A percentile compares a stretch with the other conserved stretches of the same genome.
Evolutionary conservation across 805 yeast species (phyloP).

Genomic region (Blastobotrys americana): DNA sequence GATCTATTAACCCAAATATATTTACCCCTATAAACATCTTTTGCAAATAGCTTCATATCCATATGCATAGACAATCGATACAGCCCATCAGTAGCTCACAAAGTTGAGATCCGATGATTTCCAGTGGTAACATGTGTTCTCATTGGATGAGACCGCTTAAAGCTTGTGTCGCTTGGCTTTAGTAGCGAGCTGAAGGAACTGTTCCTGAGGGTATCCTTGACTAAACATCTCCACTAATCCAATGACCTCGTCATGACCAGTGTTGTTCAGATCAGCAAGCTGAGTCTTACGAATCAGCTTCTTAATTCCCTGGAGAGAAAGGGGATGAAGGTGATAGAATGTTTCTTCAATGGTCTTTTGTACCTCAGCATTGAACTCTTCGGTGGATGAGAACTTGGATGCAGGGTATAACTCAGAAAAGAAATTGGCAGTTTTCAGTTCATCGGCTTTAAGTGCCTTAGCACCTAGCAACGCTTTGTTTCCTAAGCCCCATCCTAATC

Average conservation of each 20-base stretch:
- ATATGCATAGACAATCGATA: too few species aligned
- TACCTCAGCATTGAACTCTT: conserved; percentile 42
- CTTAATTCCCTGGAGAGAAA: conserved; percentile 42
- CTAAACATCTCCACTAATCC: conserved; percentile 66
- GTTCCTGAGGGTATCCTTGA: conserved; percentile 62
- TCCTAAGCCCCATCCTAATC: conserved; percentile 67
- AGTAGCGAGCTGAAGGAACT: conserved; percentile 49
- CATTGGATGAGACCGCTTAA: conserved; percentile 26
- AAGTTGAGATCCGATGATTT: too few species aligned
- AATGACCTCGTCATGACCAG: conserved; percentile 59
- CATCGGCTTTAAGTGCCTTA: conserved; percentile 55
- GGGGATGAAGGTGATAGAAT: conserved; percentile 42
- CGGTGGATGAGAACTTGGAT: conserved; percentile 34
- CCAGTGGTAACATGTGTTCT: not conserved
- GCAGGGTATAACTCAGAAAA: conserved; percentile 47
- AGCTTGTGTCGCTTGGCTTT: conserved; percentile 58
- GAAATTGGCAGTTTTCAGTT: conserved; percentile 51
- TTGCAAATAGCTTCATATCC: too few species aligned
- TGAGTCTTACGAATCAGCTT: conserved; percentile 33
- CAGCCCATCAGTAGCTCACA: too few species aligned
- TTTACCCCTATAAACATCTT: too few species aligned
- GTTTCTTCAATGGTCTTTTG: conserved; percentile 32
- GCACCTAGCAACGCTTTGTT: conserved; percentile 67
- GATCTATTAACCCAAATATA: too few species aligned
- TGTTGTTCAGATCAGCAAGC: conserved; percentile 35